These are phyloP conservation scores for Epichloe sylvatica DNA, from an alignment of 2,329 filamentous ascomycete genomes.

Conservation along the genomic window DNA sequence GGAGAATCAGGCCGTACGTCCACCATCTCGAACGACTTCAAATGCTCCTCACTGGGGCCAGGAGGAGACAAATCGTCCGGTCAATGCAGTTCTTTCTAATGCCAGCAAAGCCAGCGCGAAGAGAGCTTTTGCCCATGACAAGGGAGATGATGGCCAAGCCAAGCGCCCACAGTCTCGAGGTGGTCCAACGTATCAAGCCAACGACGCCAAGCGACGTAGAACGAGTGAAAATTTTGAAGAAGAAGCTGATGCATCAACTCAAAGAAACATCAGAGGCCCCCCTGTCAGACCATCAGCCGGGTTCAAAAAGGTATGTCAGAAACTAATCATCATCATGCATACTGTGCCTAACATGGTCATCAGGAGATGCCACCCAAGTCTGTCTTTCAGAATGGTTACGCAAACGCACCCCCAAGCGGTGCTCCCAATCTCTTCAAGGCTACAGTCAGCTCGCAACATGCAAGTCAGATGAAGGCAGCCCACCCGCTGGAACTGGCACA, in stretches of 20 bases:
- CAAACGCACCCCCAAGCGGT: constrained; percentile 40
- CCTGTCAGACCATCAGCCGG: constrained; percentile 68
- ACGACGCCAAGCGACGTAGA: constrained; percentile 66
- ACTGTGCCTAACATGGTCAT: background rate
- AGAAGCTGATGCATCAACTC: constrained; percentile 43
- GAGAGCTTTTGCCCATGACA: constrained; percentile 54
- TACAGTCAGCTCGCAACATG: constrained; percentile 52
- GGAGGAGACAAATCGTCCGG: constrained; percentile 47
- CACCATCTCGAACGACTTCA: constrained; percentile 45
- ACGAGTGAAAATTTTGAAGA: constrained; percentile 61
- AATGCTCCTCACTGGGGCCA: constrained; percentile 34
- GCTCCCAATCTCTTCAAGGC: constrained; percentile 50
- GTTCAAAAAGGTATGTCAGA: constrained; percentile 51
- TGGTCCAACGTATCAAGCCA: constrained; percentile 49
- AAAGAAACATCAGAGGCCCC: constrained; percentile 61
- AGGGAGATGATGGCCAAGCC: constrained; percentile 38
- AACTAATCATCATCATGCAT: background rate
- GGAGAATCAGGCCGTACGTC: constrained; percentile 24
- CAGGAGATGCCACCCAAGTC: constrained; percentile 49
- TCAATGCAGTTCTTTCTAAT: constrained; percentile 47
- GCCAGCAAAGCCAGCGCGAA: constrained; percentile 51
- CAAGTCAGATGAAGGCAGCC: constrained; percentile 45
- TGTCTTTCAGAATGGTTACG: constrained; percentile 46
- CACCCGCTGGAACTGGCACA: constrained; percentile 77
- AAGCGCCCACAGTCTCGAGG: constrained; percentile 32